phyloP scores from a whole-genome alignment of 2,329 filamentous ascomycete species.

The Tolypocladium album region DNA sequence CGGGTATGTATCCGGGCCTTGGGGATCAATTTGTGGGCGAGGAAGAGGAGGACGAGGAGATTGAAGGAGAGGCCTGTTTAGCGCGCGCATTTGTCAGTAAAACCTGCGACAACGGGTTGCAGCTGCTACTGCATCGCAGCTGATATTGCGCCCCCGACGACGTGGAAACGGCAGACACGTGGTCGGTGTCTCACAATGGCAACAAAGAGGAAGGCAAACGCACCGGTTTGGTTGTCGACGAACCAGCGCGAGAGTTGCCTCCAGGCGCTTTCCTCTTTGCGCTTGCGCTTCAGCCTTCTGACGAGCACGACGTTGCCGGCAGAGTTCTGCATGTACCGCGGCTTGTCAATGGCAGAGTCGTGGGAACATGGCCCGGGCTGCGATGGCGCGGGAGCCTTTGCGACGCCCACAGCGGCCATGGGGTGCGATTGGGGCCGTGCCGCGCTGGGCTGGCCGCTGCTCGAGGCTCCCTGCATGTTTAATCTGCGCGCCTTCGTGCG shows the following conservation, averaged over 20 bases:
- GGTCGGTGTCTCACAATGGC: neutral
- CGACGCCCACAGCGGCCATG: constrained; percentile 8
- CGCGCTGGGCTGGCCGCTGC: neutral
- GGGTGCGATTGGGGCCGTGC: too few species aligned
- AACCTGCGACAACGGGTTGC: neutral
- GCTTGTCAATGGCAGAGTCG: constrained; percentile 38
- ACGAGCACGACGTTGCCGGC: constrained; percentile 41
- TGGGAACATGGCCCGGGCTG: constrained; percentile 20
- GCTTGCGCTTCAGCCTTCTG: constrained; percentile 47
- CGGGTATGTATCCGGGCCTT: constrained; percentile 67
- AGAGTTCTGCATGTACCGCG: constrained; percentile 46
- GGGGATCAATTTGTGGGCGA: constrained; percentile 75
- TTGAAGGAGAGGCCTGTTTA: constrained; percentile 66
- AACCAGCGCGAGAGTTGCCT: constrained; percentile 57
- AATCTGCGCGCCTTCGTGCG: neutral
- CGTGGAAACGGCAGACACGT: neutral
- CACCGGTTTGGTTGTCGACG: constrained; percentile 73
- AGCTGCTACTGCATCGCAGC: too few species aligned
- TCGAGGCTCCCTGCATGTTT: neutral
- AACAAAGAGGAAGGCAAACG: constrained; percentile 16
- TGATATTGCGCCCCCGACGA: neutral
- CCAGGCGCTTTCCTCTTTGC: constrained; percentile 51
- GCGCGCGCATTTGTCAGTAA: neutral
- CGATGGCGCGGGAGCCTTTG: constrained; percentile 12
- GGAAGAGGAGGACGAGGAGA: constrained; percentile 69